A percentile compares a stretch with the other conserved stretches of the same genome.
Conservation (phyloP, 108 stramenopile species). For the Nitzschia putrida region DNA sequence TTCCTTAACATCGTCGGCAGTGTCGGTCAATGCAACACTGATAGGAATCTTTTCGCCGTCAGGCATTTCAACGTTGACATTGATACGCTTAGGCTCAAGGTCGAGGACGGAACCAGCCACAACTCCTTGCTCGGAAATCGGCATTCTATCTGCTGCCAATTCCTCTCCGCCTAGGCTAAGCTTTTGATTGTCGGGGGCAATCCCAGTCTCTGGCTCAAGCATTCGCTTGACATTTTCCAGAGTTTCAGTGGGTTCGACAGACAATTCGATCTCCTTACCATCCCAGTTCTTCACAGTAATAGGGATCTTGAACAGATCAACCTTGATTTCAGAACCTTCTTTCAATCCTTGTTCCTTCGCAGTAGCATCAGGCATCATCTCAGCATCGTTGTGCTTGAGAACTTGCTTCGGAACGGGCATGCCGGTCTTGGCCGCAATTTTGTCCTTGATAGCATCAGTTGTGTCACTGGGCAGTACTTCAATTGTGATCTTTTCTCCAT, state of each 20-base stretch:
- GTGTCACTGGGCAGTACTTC: slow-evolving; percentile 12
- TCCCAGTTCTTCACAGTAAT: slow-evolving; percentile 19
- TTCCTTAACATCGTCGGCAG: slow-evolving; percentile 7
- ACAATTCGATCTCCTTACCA: slow-evolving; percentile 15
- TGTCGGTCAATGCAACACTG: slow-evolving; percentile 6
- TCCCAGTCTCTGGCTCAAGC: slow-evolving; percentile 30
- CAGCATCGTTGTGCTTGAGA: slow-evolving; percentile 15
- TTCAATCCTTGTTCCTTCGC: slow-evolving; percentile 19
- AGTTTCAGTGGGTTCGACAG: slow-evolving; percentile 11
- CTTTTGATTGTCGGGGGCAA: slow-evolving; percentile 16
- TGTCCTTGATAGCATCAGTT: slow-evolving; percentile 19
- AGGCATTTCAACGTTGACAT: slow-evolving; percentile 18
- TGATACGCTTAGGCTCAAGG: slow-evolving; percentile 23
- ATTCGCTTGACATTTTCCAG: slow-evolving; percentile 5
- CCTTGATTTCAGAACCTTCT: slow-evolving; percentile 16
- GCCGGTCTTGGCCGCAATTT: slow-evolving; percentile 18
- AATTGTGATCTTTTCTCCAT: slow-evolving; percentile 7
- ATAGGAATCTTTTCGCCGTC: slow-evolving; percentile 12
- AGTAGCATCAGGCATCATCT: slow-evolving; percentile 7
- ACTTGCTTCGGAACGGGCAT: slow-evolving; percentile 17
- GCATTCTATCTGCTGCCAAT: slow-evolving; percentile 5
- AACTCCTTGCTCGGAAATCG: slow-evolving; percentile 13
- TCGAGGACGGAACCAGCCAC: slow-evolving; percentile 18
- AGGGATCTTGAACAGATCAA: slow-evolving; percentile 21
- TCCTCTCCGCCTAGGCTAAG: slow-evolving; percentile 10